Base-by-base conservation (phyloP, 2,329 filamentous ascomycete genomes). In the Clonostachys rhizophaga region DNA sequence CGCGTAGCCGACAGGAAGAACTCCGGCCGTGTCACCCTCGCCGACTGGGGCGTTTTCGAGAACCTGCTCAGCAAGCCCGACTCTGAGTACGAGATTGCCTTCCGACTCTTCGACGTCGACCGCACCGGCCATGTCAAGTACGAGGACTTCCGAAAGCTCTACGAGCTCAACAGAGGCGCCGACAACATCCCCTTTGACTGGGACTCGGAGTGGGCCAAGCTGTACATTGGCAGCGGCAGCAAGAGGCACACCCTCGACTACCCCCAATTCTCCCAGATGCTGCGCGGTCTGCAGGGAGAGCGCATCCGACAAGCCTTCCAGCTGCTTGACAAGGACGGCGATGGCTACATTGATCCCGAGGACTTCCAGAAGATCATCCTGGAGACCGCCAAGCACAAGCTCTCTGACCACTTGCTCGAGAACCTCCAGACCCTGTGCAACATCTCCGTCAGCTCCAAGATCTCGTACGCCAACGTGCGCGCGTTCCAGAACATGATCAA, bases 401-500 rank as follows among this genome's bases (percentile, higher is more conserved):
- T 99, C 52, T 97, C 92, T 1, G 94, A 99, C 69, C 91, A 99
- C 67, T 76, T 99, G 40, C 78, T 99, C 44, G 84, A 91, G 55
- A 92, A 97, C 68, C 80, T 99, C 42, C 84, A 88, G 52, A 94
- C 91, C 1, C 81, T 99, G 39, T 97, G 92, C 81, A 96, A 96
- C 71, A 95, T 97, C 65, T 90, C 89, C 8, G 77, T 85, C 34
- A 86, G 90, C 52, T 94, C 84, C 74, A 96, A 95, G 72, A 94
- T 99, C 57, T 96, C 91, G 7, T 99, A 99, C 64, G 91, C 94
- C 65, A 96, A 95, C 63, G 94, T 99, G 34, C 84, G 94, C 55
- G 94, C 94, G 36, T 99, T 99, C 74, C 91, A 96, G 74, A 99
- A 99, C 66, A 86, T 99, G 69, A 92, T 99, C 58, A 86, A 88